Base-by-base conservation (phyloP, 345 rosid genomes). In the Citropsis articulata region DNA sequence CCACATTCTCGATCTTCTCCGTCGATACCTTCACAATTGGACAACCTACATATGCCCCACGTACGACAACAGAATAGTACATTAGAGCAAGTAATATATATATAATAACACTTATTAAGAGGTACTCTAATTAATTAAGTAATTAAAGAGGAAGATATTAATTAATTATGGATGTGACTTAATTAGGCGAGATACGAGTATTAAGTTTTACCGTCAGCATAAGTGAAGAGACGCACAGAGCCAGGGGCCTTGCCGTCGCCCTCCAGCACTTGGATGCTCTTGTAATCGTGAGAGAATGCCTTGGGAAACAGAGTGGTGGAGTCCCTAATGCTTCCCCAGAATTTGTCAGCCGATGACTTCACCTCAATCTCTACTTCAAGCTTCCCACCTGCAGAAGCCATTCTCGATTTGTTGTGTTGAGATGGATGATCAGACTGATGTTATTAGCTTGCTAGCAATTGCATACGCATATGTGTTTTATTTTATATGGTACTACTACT, bases 161-260 rank as follows among this genome's bases (percentile, higher is more conserved):
- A 42, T 12, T 42, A 42, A 42, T 12, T 42, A 45, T 12, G 50
- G 4, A 45, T 45, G 18, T 13, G 50, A 45, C 1, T 45, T 45
- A 13, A 45, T 40, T 1, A 33, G 6, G 8, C 21, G 19, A 65
- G 36, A 7, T n/a, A 19, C 24, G 0, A 18, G 40, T 19, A 0
- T 35, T 40, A 40, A 22, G n/a, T 3, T 50, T 72, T 82, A 90
- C 94, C 97, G 48, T 93, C 97, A 57, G 82, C 91, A 40, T 93
- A 95, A 8, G 77, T 88, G 42, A 95, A 60, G 84, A 84, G 90
- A 60, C 97, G 97, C 73, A 93, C 67, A 18, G 99, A 88, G 77
- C 98, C 96, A 38, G 90, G 83, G 42, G 87, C 81, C 83, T 90
- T 92, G 69, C 97, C 99, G 71, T 95, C 98, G 19, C 99, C 98